A percentile compares a stretch with the other conserved stretches of the same genome.
phyloP scores from a whole-genome alignment of 2,329 filamentous ascomycete genomes.

The Talaromyces sp. region DNA sequence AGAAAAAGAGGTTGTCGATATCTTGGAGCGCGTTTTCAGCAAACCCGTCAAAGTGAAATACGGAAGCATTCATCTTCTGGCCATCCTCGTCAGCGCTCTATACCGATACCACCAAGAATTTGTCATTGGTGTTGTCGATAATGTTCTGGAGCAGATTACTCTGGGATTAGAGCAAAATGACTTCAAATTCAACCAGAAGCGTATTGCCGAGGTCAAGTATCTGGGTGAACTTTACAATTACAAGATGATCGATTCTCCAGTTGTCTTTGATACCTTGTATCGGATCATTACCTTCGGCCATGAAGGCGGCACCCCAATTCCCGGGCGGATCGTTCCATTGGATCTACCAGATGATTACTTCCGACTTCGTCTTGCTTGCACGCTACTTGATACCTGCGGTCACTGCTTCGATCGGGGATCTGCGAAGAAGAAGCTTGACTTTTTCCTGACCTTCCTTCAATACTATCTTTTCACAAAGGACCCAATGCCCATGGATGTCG shows the following conservation, averaged over 20 bases:
- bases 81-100: conserved; percentile 83
- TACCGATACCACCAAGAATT: conserved; percentile 93
- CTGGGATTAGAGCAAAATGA: conserved; percentile 93
- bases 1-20: conserved; percentile 79
- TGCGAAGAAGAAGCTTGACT: conserved; percentile 95
- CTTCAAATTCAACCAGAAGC: conserved; percentile 94
- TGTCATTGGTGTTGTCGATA: conserved; percentile 87
- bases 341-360: conserved; percentile 96
- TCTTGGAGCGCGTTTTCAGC: conserved; percentile 88
- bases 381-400: conserved; percentile 89
- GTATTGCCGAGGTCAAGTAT: conserved; percentile 94
- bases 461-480: conserved; percentile 95
- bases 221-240: conserved; percentile 97
- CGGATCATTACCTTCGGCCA: conserved; percentile 93
- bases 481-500: conserved; percentile 90
- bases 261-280: conserved; percentile 95
- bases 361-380: conserved; percentile 86
- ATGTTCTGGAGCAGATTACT: conserved; percentile 82
- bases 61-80: conserved; percentile 91
- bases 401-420: conserved; percentile 93
- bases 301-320: conserved; percentile 75
- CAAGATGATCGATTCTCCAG: conserved; percentile 90
- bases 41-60: conserved; percentile 98
- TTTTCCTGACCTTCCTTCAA: conserved; percentile 91
- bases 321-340: conserved; percentile 73